Conservation (phyloP, 75 land plant genomes). For the Selaginella moellendorffii region DNA sequence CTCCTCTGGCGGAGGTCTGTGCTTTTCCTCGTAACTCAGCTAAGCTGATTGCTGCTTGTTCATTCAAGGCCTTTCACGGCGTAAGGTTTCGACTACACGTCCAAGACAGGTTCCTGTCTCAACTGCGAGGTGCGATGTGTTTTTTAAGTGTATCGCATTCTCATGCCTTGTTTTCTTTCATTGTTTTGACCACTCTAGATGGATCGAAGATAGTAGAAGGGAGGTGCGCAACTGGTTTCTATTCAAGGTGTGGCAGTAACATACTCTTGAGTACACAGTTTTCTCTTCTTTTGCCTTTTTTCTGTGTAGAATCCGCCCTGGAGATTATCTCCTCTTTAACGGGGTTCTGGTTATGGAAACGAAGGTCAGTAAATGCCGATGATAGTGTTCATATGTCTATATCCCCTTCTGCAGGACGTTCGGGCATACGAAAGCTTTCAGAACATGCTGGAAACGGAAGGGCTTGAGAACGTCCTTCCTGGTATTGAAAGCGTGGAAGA, state of each 20-base stretch:
- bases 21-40: too few species aligned
- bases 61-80: background rate
- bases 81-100: background rate
- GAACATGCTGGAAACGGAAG: background rate
- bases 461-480: background rate
- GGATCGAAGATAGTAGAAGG: background rate
- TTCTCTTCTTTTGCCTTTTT: background rate
- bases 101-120: background rate
- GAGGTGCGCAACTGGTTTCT: background rate
- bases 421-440: background rate
- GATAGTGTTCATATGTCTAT: background rate
- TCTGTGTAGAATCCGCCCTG: background rate
- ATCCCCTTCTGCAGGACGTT: background rate
- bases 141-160: background rate
- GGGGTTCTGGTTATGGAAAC: background rate
- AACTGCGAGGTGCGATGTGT: background rate
- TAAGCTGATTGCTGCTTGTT: background rate
- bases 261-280: background rate
- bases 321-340: background rate
- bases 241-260: background rate
- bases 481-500: background rate
- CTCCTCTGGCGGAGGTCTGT: background rate
- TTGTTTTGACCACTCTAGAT: too few species aligned
- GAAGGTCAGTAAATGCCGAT: background rate
- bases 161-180: background rate